Evolutionary conservation across 352 stramenopile species (phyloP), one percentile per base, ranked within the genome.

Genomic region (Globisporangium sylvaticum): DNA sequence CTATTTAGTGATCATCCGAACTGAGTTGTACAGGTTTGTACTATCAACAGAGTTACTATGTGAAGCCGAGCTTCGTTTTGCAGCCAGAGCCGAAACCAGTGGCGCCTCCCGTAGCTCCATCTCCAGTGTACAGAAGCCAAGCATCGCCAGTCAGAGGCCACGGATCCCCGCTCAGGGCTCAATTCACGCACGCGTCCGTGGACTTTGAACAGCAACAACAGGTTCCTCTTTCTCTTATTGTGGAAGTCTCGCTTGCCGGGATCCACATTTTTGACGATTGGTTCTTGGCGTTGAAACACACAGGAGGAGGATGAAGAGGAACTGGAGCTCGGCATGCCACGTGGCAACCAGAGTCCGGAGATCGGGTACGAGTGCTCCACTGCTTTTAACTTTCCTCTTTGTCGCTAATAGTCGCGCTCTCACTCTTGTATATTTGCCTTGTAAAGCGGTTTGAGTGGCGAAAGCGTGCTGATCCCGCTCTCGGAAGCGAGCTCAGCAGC

Each of bases 381-480:
- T 15, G 10, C 24, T n/a, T 1, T 4, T 24, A 27, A 22, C 10
- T 10, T 27, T 27, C 5, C 5, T 9, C 6, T 44, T 34, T 10
- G 18, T 22, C 27, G n/a, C 22, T 58, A n/a, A 52, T 27, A 31
- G 0, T 3, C 18, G 6, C 18, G 9, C 3, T 18, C 37, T 39
- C n/a, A 22, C 1, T 25, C 25, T 12, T 61, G 20, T 44, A 14
- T 2, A 4, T 46, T 7, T 55, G 58, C 1, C 1, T 27, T 12
- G 9, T 37, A 10, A 37, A 71, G 62, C 7, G 66, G 64, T 1
- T 56, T 79, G 2, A 34, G 37, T 0, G 75, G 62, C 24, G 77
- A 86, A 34, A 88, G 81, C 63, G 62, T 87, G 5, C 42, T 84
- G 34, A 75, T 87, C 20, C 78, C 76, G 48, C 62, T 88, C 25